Evolutionary conservation across 2,329 filamentous ascomycete species (phyloP).

Genomic region (Iodosphaeria phyllophila): DNA sequence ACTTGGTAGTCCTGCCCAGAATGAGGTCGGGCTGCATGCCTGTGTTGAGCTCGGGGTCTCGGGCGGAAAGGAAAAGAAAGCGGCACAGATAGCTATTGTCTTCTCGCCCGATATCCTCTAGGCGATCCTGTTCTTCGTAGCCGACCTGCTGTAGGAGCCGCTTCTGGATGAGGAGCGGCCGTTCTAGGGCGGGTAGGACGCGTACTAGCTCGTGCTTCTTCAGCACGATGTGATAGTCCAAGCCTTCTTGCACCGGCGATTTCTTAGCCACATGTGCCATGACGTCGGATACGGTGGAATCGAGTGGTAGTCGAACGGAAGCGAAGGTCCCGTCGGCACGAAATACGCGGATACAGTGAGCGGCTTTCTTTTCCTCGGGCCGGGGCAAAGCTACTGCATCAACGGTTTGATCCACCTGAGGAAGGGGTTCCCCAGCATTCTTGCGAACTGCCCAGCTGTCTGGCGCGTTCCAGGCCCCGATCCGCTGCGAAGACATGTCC

Average conservation of each 20-base stretch:
- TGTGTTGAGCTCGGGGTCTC: slow-evolving; percentile 67
- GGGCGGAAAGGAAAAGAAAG: slow-evolving; percentile 83
- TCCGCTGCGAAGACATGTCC: slow-evolving; percentile 16
- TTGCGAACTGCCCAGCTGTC: slow-evolving; percentile 91
- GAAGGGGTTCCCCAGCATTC: slow-evolving; percentile 43
- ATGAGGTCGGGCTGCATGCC: slow-evolving; percentile 61
- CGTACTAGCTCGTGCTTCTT: slow-evolving; percentile 80
- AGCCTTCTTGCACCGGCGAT: slow-evolving; percentile 73
- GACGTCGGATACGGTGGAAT: slow-evolving; percentile 72
- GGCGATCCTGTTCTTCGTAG: slow-evolving; percentile 67
- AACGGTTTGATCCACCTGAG: slow-evolving; percentile 41
- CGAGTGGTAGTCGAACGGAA: slow-evolving; percentile 68
- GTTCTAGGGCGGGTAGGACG: slow-evolving; percentile 59
- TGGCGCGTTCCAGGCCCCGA: slow-evolving; percentile 71
- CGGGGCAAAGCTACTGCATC: slow-evolving; percentile 48
- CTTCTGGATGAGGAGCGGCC: slow-evolving; percentile 83
- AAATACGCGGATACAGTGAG: slow-evolving; percentile 91
- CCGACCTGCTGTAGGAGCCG: slow-evolving; percentile 77
- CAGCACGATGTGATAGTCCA: slow-evolving; percentile 89
- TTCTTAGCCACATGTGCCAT: slow-evolving; percentile 87
- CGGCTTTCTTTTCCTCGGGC: slow-evolving; percentile 54
- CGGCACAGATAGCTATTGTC: slow-evolving; percentile 95
- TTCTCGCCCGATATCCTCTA: slow-evolving; percentile 88
- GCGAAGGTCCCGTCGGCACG: slow-evolving; percentile 86
- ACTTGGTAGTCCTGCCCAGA: slow-evolving; percentile 69